Conservation (phyloP, 768 basidiomycete genomes). For the Agaricus subrufescens region DNA sequence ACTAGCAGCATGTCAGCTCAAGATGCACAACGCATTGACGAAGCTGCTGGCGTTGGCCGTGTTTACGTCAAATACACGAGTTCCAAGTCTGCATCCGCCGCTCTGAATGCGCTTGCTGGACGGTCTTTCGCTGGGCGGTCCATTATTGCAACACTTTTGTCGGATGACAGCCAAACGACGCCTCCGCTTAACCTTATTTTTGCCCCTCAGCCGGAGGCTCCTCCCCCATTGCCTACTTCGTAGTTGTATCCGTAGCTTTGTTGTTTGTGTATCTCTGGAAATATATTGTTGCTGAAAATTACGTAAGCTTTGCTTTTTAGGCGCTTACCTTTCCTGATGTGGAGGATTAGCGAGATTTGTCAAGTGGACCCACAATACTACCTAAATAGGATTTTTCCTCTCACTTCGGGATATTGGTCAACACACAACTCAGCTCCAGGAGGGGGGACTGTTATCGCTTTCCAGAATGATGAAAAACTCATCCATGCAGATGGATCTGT, state of each 20-base stretch:
- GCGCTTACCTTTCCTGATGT: no score
- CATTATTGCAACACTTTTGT: constrained; percentile 80
- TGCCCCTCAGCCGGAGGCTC: constrained; percentile 78
- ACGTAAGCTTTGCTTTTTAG: not conserved
- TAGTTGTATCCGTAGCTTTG: not conserved
- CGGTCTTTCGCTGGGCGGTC: constrained; percentile 82
- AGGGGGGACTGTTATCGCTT: no score
- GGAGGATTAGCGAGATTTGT: no score
- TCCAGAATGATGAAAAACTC: no score
- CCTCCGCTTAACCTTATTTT: constrained; percentile 81
- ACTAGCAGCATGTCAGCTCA: constrained; percentile 61
- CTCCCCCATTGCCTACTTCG: constrained; percentile 63
- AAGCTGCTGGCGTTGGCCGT: constrained; percentile 89
- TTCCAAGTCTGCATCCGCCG: constrained; percentile 56
- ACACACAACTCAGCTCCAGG: no score
- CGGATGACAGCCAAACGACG: constrained; percentile 81
- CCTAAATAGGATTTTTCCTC: no score
- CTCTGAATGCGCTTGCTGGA: constrained; percentile 86
- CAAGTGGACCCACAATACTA: no score
- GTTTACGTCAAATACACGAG: constrained; percentile 89
- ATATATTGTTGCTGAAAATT: not conserved
- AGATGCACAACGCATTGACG: constrained; percentile 72
- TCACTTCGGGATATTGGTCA: no score
- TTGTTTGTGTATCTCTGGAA: constrained; percentile 5
- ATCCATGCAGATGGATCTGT: no score